A percentile compares a stretch with the other conserved stretches of the same genome.
These are phyloP conservation scores for Rosa hybrid DNA, from an alignment of 331 rosid species.

Conservation along the genomic window DNA sequence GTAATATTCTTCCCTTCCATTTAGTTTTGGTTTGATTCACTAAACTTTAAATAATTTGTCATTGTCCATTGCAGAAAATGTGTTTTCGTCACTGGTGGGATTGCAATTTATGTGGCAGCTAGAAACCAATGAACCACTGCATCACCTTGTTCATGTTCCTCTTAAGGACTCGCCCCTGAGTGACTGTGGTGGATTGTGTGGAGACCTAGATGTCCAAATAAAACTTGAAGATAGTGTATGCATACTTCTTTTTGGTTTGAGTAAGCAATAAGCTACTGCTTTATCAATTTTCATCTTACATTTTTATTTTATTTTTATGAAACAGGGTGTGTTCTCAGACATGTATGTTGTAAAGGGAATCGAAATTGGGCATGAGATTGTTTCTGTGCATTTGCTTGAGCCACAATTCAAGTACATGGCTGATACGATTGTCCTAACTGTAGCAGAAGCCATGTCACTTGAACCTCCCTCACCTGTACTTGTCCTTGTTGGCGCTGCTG, in stretches of 20 bases:
- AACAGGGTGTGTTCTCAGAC: slow-evolving; percentile 97
- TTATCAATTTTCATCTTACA: slow-evolving; percentile 21
- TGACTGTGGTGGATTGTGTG: slow-evolving; percentile 91
- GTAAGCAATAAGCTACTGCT: slow-evolving; percentile 28
- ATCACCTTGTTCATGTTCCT: slow-evolving; percentile 87
- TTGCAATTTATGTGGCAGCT: slow-evolving; percentile 86
- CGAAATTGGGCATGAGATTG: slow-evolving; percentile 88
- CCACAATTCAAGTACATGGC: slow-evolving; percentile 57
- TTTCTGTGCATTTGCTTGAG: slow-evolving; percentile 78
- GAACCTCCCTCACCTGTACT: slow-evolving; percentile 92
- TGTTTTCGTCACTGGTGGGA: slow-evolving; percentile 95
- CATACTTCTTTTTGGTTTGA: slow-evolving; percentile 35
- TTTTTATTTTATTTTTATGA: slow-evolving; percentile 23
- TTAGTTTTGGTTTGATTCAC: slow-evolving; percentile 9
- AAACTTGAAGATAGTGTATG: slow-evolving; percentile 89
- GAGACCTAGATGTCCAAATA: slow-evolving; percentile 84
- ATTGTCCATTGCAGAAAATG: slow-evolving; percentile 70
- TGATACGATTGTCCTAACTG: slow-evolving; percentile 82
- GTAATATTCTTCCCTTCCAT: slow-evolving; percentile 9
- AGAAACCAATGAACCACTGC: slow-evolving; percentile 50
- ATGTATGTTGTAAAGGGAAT: slow-evolving; percentile 76
- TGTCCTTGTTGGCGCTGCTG: slow-evolving; percentile 75
- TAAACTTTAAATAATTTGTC: slow-evolving; percentile 23
- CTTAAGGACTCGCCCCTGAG: slow-evolving; percentile 90
- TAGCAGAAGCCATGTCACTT: slow-evolving; percentile 96